Evolutionary conservation across 306 rosid species (phyloP), one percentile per base, ranked within the genome.

Genomic region (Myrica gale): DNA sequence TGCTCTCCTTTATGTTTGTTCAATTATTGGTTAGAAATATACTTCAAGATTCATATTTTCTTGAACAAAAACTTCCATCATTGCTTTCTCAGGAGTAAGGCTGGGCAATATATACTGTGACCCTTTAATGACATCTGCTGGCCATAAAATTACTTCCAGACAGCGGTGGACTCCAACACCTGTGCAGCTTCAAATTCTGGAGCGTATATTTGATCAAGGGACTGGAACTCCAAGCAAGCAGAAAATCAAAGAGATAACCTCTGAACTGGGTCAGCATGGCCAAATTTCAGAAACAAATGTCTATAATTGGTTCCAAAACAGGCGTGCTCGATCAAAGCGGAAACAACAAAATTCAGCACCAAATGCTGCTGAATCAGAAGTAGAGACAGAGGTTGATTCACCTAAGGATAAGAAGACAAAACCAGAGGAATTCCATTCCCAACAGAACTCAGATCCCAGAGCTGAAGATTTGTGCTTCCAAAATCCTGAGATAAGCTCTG

Each of bases 151-250:
- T 42, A 86, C 93, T 44, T 90, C 99, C 5, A 88, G 99, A 72
- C 99, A 95, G 78, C 83, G 99, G n/a, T 95, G 99, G 99, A 95
- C 93, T 74, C 99, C 99, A 41, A 89, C 97, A 5, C 90, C 93
- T 0, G 71, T 89, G 81, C 99, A 95, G 80, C 97, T 95, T 52
- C 93, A 92, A 81, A 92, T 92, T 84, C 90, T 95, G 61, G 99
- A 95, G 85, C 89, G 93, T 11, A 81, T 92, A 44, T 95, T 95
- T 45, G 96, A 95, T 52, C 91, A 89, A 51, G 99, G 99, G 19
- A 92, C 83, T 46, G 97, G 97, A 75, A 89, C 99, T 82, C 99
- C 99, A 45, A 95, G 84, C 88, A 95, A 95, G 86, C 97, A 92
- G 57, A 95, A 89, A 80, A 95, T 95, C 85, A 95, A 90, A 75